Evolutionary conservation across 164 flowering plant genomes (phyloP), one percentile per base, ranked within the genome.

Genomic region (Umbellularia californica): DNA sequence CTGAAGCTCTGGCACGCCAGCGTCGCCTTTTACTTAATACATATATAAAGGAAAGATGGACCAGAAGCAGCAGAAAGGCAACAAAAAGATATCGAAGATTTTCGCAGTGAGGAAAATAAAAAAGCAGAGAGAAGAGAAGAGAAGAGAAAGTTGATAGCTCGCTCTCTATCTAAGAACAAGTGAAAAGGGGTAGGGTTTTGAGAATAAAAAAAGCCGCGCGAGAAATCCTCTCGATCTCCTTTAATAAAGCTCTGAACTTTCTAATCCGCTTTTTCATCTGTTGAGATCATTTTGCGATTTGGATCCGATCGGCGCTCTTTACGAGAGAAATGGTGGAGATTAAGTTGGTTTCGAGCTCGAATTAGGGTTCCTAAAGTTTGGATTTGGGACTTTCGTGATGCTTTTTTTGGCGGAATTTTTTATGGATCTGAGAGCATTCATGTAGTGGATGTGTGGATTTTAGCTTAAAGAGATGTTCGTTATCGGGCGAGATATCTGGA

Each of bases 1-100:
- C 79, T 27, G 50, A 17, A 65, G 35, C 74, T 69, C 77, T 27
- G 69, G 69, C 77, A 78, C 72, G 80, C 74, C 80, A 78, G 77
- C 77, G 71, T 65, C 76, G 77, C 77, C 30, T 66, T 35, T 2
- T 20, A 23, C 58, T 28, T 28, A 27, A 27, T 28, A 30, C 19
- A 1, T 68, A 72, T 35, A 75, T 77, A 68, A 77, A 71, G 27
- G 19, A 67, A 30, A 78, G 55, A 70, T 30, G 0, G 33, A 30
- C 33, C 33, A 24, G 28, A 62, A 47, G 72, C 10, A 20, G 28
- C 72, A 60, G 72, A 77, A 77, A 77, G 76, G 69, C 73, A 72
- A 72, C 79, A 62, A 63, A 77, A 77, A 69, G 74, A 70, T 71
- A 70, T 64, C 71, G 74, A 51, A 75, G 71, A n/a, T 41, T 76